Base-by-base conservation (phyloP, 371 early-diverging fungal genomes). In the Saksenaea oblongispora region DNA sequence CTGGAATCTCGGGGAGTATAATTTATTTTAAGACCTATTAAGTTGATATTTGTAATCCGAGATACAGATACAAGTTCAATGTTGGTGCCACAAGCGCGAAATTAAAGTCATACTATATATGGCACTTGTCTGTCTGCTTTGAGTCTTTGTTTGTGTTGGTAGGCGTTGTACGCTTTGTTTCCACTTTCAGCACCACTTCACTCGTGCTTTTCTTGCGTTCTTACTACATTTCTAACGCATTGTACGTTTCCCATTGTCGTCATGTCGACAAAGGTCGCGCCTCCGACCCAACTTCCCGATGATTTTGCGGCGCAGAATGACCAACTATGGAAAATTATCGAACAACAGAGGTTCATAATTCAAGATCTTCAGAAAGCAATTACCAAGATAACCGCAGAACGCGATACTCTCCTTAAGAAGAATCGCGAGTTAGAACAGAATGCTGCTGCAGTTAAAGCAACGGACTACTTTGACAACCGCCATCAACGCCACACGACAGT, bases 281-380 rank as follows among this genome's bases (percentile, higher is more conserved):
- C 51, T 47, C 51, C 51, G 51, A 9, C 51, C 51, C 17, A 47
- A 22, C 51, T 47, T 22, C 51, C 51, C 11, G 51, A 47, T 22
- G 51, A 47, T 22, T 47, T 47, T 26, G 51, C 51, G 22, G 54
- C 61, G 34, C 91, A 94, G 67, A 93, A 93, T 59, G 91, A 89
- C 24, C 88, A 89, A 69, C 84, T 95, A 35, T 92, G 92, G 90
- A 90, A 86, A 70, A 89, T 93, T 57, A 89, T 94, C 57, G 93
- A 94, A 70, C 85, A 89, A 55, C 95, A 94, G 72, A 79, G 91
- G 62, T 60, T 74, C 44, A 87, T 93, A 39, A 92, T 94, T 58
- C 87, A 89, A 58, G 86, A 87, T 56, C 70, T 84, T 34, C 82
- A 80, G 60, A 78, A 79, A 65, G 76, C 76, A 26, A 34, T 83